These are phyloP conservation scores for Stenogyne calaminthoides DNA, from an alignment of 305 asterid genomes.

Conservation along the genomic window DNA sequence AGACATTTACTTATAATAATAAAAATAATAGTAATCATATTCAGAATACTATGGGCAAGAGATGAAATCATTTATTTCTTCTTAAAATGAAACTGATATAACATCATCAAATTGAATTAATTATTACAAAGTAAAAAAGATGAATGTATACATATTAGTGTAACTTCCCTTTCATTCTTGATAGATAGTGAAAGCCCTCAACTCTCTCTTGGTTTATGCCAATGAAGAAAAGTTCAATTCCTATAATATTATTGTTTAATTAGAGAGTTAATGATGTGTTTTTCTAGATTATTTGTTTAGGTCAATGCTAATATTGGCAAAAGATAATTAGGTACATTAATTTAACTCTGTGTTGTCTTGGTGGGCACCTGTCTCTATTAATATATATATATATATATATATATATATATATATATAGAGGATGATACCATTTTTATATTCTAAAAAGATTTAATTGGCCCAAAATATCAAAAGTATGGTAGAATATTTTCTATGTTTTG, in stretches of 20 bases:
- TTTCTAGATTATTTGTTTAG: slow-evolving; percentile 6
- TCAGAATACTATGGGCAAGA: no score
- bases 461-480: not conserved
- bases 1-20: no score
- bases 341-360: slow-evolving; percentile 27
- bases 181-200: not conserved
- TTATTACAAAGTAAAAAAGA: not conserved
- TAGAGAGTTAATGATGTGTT: not conserved
- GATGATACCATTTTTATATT: not conserved
- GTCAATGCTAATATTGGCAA: slow-evolving; percentile 28
- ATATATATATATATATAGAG: not conserved
- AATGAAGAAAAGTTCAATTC: slow-evolving; percentile 5
- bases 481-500: not conserved
- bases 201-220: not conserved
- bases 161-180: not conserved
- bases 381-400: no score
- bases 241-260: not conserved
- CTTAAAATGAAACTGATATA: no score
- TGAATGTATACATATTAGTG: not conserved
- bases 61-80: no score
- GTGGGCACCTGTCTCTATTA: slow-evolving; percentile 24
- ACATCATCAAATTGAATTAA: no score
- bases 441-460: slow-evolving; percentile 15
- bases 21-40: no score
- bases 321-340: slow-evolving; percentile 30